Evolutionary conservation across 495 filamentous ascomycete species (phyloP), one percentile per base, ranked within the genome.

Genomic region (Lasiosphaeria ovina): DNA sequence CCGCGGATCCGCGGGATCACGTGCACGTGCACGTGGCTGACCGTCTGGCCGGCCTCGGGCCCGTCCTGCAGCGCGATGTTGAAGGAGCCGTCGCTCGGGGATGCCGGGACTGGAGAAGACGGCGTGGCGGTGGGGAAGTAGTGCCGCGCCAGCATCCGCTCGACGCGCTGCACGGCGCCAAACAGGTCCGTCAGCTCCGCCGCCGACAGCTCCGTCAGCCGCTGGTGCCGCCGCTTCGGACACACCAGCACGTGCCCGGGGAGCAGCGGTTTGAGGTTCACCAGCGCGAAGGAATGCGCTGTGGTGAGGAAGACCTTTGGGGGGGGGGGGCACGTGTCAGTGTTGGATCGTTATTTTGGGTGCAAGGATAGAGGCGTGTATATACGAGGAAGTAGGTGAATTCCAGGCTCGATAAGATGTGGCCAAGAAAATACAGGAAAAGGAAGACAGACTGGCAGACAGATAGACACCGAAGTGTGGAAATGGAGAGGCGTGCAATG

Each of bases 31-130:
- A 98, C 86, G 76, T 98, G 94, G 9, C 89, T 77, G 31, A 98
- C 92, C 33, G 84, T 85, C 80, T 98, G 94, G 0, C 94, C 94
- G 1, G 95, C 91, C 62, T 90, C 89, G 33, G 72, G 73, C 9
- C 94, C 94, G 76, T 98, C 94, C 68, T 98, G 94, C 14, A 98
- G 81, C 0, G 94, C 93, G 55, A 98, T 88, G 73, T 97, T 98
- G 68, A 98, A 83, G 68, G 82, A 86, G 3, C 85, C 82, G 35
- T 73, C 72, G 34, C 61, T 47, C 1, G 44, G 16, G 44, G 42
- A 7, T 31, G 59, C 4, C 17, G 38, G 14, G 12, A 8, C 3
- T 34, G 55, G 34, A 3, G 62, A 53, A 3, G 58, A 34, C 8
- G 61, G 44, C 9, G 57, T 11, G 7, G 66, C 17, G 4, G 74